phyloP scores from a whole-genome alignment of 176 grass and related monocot species.

The Avena sativa region DNA sequence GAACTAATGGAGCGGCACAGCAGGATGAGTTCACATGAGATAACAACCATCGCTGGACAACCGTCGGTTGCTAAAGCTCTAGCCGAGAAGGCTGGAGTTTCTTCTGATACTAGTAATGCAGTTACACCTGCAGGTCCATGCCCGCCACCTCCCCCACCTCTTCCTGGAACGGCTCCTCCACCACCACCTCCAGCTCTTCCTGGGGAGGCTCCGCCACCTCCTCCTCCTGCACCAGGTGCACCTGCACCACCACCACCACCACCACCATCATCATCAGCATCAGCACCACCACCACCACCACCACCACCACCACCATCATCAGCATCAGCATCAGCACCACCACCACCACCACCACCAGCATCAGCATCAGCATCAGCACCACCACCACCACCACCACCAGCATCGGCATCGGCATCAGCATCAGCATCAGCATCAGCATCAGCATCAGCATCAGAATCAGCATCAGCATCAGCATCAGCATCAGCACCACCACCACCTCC shows the following conservation, averaged over 20 bases:
- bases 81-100: neutral
- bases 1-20: constrained; percentile 23
- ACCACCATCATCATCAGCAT: neutral
- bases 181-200: neutral
- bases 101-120: constrained; percentile 5
- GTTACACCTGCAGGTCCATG: neutral
- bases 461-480: neutral
- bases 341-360: neutral
- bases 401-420: neutral
- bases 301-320: neutral
- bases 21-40: neutral
- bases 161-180: neutral
- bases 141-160: constrained; percentile 14
- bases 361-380: neutral
- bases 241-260: neutral
- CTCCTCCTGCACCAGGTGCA: neutral
- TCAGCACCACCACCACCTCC: constrained; percentile 26
- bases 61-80: neutral
- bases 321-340: neutral
- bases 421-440: neutral
- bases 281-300: constrained; percentile 23
- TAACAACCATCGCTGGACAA: constrained; percentile 17
- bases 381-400: no score
- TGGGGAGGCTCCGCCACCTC: neutral
- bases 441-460: neutral